These are phyloP conservation scores for Podaxis sp. DNA, from an alignment of 768 basidiomycete species.

Conservation along the genomic window DNA sequence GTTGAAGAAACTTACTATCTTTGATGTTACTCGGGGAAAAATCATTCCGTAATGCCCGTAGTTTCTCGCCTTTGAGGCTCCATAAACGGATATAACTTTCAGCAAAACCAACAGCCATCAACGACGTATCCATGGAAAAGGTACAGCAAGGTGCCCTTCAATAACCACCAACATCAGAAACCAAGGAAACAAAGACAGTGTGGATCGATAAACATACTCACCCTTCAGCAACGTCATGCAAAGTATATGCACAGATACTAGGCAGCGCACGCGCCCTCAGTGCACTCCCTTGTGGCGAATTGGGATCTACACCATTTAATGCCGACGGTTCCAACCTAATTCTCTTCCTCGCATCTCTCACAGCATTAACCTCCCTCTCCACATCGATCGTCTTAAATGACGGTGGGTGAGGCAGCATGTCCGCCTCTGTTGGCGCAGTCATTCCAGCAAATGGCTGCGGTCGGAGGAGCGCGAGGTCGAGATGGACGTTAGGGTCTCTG, in stretches of 20 bases:
- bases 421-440: slow-evolving; percentile 59
- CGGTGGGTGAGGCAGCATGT: slow-evolving; percentile 77
- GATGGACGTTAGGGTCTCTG: slow-evolving; percentile 61
- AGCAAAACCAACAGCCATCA: slow-evolving; percentile 93
- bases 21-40: slow-evolving; percentile 60
- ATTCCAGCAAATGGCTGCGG: slow-evolving; percentile 50
- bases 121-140: slow-evolving; percentile 86
- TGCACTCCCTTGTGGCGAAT: slow-evolving; percentile 53
- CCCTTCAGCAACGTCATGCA: slow-evolving; percentile 96
- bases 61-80: slow-evolving; percentile 89
- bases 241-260: slow-evolving; percentile 91
- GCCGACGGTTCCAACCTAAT: slow-evolving; percentile 83
- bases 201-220: slow-evolving; percentile 30
- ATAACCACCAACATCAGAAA: background rate
- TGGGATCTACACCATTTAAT: slow-evolving; percentile 50
- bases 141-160: slow-evolving; percentile 76
- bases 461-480: slow-evolving; percentile 54
- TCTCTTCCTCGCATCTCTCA: slow-evolving; percentile 87
- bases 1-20: slow-evolving; percentile 50
- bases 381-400: slow-evolving; percentile 85
- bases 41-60: slow-evolving; percentile 75
- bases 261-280: slow-evolving; percentile 70
- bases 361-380: slow-evolving; percentile 83
- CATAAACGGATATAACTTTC: slow-evolving; percentile 95
- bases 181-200: background rate